These are phyloP conservation scores for Beta macrorhiza DNA, from an alignment of 179 eudicot genomes.

Conservation along the genomic window DNA sequence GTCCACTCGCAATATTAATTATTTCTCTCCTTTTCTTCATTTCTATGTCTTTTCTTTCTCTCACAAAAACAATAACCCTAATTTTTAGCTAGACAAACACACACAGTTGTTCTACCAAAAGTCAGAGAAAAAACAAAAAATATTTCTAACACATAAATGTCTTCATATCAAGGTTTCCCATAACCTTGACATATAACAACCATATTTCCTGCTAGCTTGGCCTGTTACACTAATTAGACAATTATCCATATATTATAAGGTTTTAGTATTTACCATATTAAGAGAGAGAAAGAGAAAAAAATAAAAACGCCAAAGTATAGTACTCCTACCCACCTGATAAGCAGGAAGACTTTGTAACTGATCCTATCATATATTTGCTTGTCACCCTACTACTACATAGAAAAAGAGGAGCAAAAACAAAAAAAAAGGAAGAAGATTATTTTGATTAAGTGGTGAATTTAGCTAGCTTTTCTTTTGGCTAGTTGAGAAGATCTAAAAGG, in stretches of 20 bases:
- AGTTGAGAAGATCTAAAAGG: not conserved
- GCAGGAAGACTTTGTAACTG: constrained; percentile 29
- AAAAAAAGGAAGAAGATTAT: not conserved
- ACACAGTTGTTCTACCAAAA: constrained; percentile 2
- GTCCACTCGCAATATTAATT: not conserved
- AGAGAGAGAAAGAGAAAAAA: not conserved
- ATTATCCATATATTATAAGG: not conserved
- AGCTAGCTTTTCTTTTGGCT: not conserved
- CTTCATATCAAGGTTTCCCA: constrained; percentile 29
- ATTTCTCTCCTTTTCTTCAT: not conserved
- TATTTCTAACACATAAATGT: not conserved
- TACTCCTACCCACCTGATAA: constrained; percentile 27
- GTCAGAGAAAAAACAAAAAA: not conserved
- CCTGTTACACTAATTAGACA: not conserved
- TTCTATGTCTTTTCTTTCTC: not conserved
- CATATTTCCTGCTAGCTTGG: not conserved
- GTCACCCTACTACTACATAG: not conserved
- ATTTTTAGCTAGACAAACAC: not conserved
- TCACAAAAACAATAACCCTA: constrained; percentile 22
- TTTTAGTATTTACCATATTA: not conserved
- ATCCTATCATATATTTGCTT: constrained; percentile 16
- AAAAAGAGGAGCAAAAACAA: not conserved
- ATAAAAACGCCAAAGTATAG: constrained; percentile 29
- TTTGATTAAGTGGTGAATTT: not conserved
- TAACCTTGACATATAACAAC: constrained; percentile 17